Evolutionary conservation across 768 basidiomycete species (phyloP).

Genomic region (Suillus hirtellus): DNA sequence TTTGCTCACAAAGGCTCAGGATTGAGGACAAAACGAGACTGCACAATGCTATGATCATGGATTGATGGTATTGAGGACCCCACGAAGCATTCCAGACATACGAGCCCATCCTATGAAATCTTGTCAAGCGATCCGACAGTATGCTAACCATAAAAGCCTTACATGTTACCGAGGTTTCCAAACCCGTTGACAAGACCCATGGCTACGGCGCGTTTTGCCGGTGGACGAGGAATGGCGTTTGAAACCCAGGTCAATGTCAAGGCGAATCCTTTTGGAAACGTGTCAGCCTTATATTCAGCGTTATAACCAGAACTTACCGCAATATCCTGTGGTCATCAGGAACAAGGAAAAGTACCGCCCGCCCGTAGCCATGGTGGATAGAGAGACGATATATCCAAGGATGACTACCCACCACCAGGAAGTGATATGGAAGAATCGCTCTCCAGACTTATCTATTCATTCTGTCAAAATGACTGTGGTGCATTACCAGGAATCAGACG

Average conservation of each 20-base stretch:
- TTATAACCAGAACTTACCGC: slow-evolving; percentile 28
- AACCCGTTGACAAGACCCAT: slow-evolving; percentile 64
- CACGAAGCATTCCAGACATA: slow-evolving; percentile 63
- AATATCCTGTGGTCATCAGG: slow-evolving; percentile 59
- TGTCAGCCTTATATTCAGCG: not conserved
- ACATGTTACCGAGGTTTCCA: slow-evolving; percentile 63
- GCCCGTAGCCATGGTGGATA: slow-evolving; percentile 49
- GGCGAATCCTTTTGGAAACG: slow-evolving; percentile 36
- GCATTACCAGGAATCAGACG: slow-evolving; percentile 15
- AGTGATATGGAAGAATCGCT: slow-evolving; percentile 63
- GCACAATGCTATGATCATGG: slow-evolving; percentile 52
- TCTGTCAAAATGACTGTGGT: not conserved
- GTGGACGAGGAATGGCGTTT: slow-evolving; percentile 59
- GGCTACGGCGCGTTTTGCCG: slow-evolving; percentile 50
- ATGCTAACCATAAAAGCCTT: slow-evolving; percentile 20
- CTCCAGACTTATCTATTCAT: slow-evolving; percentile 53
- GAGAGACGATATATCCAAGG: slow-evolving; percentile 58
- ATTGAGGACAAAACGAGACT: slow-evolving; percentile 32
- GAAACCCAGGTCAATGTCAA: slow-evolving; percentile 61
- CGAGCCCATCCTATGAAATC: slow-evolving; percentile 50
- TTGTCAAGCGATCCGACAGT: not conserved
- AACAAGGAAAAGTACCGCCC: slow-evolving; percentile 64
- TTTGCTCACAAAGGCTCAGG: slow-evolving; percentile 36
- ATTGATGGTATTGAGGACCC: slow-evolving; percentile 62
- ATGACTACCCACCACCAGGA: slow-evolving; percentile 60